Evolutionary conservation across 495 filamentous ascomycete species (phyloP), one percentile per base, ranked within the genome.

Genomic region (Podospora appendiculata): DNA sequence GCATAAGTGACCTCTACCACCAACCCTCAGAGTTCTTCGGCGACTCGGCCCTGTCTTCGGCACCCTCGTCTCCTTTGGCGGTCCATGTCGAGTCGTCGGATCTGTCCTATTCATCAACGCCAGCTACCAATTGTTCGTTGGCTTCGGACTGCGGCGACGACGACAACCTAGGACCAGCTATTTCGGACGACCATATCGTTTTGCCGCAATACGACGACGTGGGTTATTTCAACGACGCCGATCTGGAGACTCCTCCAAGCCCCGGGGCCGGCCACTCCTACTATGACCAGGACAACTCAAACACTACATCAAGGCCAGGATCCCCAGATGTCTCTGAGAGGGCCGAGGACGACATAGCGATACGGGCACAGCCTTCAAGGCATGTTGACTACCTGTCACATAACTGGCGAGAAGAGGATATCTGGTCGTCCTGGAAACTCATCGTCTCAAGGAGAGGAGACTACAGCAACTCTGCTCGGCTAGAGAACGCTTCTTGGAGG

Each of bases 311-410:
- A 9, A 65, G 74, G 39, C 75, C 77, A 11, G 73, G 66, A 3
- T 73, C 71, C 1, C 74, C 75, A 2, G 68, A 67, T 10, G 34
- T 62, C 12, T 48, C 60, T 14, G 75, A 79, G 41, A 72, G 75
- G 47, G 85, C 88, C 13, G 86, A 88, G 43, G 93, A 98, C 62
- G 93, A 97, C 66, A 87, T 81, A 13, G 84, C 86, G 19, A 74
- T 96, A 25, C 77, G 82, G 53, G 75, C 74, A 18, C 84, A 89
- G 58, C 93, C 93, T 19, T 90, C 89, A 11, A 76, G 88, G 34
- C 93, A 97, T 71, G 93, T 97, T 36, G 93, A 98, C 69, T 98
- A 98, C 64, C 77, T 98, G 6, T 95, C 92, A 35, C 88, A 98
- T 60, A 81, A 92, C 50, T 98, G 93, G 93, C 82, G 79, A 41